Percentiles rank a stretch among this genome's conserved stretches.
Evolutionary conservation across 2,329 filamentous ascomycete genomes (phyloP).

Genomic region (Coniochaeta ligniaria): DNA sequence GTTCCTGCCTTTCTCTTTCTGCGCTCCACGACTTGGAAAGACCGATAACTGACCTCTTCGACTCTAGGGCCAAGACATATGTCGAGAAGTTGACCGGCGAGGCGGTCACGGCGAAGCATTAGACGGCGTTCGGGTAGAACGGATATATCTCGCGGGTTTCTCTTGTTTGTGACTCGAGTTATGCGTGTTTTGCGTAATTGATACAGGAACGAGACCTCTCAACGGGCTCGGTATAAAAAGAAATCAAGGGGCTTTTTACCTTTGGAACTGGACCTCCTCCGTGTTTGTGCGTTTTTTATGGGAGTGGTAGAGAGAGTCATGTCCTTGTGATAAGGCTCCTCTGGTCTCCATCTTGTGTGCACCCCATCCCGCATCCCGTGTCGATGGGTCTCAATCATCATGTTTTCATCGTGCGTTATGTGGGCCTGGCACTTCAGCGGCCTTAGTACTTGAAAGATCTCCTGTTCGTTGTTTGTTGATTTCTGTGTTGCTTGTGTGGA

Average conservation of each 20-base stretch:
- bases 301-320: not conserved
- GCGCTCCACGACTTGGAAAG: not conserved
- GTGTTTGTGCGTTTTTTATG: not conserved
- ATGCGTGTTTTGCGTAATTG: not conserved
- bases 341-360: not conserved
- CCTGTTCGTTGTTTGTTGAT: not conserved
- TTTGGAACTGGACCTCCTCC: not conserved
- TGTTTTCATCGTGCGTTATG: not conserved
- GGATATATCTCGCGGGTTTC: not conserved
- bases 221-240: not conserved
- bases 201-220: not conserved
- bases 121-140: slow-evolving; percentile 28
- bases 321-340: not conserved
- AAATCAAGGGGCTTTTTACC: not conserved
- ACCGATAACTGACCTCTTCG: not conserved
- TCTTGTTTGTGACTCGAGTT: not conserved
- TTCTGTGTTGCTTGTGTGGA: too few relatives aligned
- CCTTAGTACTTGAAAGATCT: not conserved
- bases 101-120: slow-evolving; percentile 60
- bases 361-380: not conserved
- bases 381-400: not conserved
- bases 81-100: slow-evolving; percentile 62
- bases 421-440: not conserved
- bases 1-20: slow-evolving; percentile 29
- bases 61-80: slow-evolving; percentile 54